A percentile compares a stretch with the other conserved stretches of the same genome.
phyloP scores from a whole-genome alignment of 495 filamentous ascomycete species.

The Lentithecium fluviatile region DNA sequence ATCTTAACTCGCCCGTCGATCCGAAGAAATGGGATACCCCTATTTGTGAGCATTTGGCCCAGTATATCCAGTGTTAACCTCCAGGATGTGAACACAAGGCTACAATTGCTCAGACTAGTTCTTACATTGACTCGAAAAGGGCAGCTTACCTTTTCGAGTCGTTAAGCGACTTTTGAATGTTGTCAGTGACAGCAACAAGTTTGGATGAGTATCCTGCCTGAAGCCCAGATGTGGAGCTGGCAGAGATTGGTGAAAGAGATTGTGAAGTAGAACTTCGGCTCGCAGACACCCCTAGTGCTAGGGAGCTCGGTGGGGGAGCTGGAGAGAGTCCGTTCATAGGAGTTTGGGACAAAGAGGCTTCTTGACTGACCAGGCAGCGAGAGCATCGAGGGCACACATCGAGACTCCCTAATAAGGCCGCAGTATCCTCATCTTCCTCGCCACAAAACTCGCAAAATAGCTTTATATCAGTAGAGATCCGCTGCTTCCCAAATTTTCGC shows the following conservation, averaged over 20 bases:
- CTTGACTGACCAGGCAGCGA: too few relatives aligned
- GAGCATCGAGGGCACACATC: too few relatives aligned
- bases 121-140: not conserved
- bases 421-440: too few relatives aligned
- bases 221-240: not conserved
- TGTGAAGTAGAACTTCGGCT: too few relatives aligned
- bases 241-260: too few relatives aligned
- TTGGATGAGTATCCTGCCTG: not conserved
- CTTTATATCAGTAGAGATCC: not conserved
- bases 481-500: conserved; percentile 3
- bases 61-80: not conserved
- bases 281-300: too few relatives aligned
- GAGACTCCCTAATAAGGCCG: too few relatives aligned
- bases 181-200: not conserved
- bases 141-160: not conserved
- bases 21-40: not conserved
- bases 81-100: conserved; percentile 15
- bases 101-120: not conserved
- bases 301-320: too few relatives aligned
- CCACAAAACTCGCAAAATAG: too few relatives aligned
- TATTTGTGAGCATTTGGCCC: not conserved
- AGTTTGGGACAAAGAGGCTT: too few relatives aligned
- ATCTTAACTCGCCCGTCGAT: conserved; percentile 1
- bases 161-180: not conserved
- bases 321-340: too few relatives aligned